Conservation (phyloP, 176 grass and related monocot genomes). For the Leersia perrieri region DNA sequence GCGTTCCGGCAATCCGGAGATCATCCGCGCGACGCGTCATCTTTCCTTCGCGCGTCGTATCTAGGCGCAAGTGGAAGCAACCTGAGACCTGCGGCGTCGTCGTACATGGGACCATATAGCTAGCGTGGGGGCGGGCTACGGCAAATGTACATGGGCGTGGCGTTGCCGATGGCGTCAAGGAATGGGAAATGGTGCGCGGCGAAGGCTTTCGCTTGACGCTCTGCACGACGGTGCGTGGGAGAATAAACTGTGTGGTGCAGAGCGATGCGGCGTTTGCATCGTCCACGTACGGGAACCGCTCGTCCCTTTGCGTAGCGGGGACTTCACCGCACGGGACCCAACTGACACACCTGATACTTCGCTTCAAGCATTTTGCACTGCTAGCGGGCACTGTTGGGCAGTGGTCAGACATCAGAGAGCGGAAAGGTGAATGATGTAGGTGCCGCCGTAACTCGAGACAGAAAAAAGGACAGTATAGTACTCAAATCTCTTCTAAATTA, state of each 20-base stretch:
- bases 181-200: slow-evolving; percentile 18
- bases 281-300: neutral
- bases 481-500: too few relatives aligned
- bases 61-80: neutral
- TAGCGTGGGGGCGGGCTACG: neutral
- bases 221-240: neutral
- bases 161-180: slow-evolving; percentile 35
- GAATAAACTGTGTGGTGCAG: neutral
- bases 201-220: slow-evolving; percentile 33
- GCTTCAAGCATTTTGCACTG: slow-evolving; percentile 23
- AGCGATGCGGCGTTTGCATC: neutral
- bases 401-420: too few relatives aligned
- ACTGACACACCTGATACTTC: neutral
- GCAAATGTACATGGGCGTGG: neutral
- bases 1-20: neutral
- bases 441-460: neutral
- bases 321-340: slow-evolving; percentile 9
- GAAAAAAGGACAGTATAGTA: too few relatives aligned
- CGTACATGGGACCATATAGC: slow-evolving; percentile 27
- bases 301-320: slow-evolving; percentile 32
- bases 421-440: too few relatives aligned
- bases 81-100: neutral
- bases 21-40: neutral
- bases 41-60: neutral
- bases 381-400: neutral